phyloP scores from a whole-genome alignment of 2,329 filamentous ascomycete species.

The Alternaria gaisen region DNA sequence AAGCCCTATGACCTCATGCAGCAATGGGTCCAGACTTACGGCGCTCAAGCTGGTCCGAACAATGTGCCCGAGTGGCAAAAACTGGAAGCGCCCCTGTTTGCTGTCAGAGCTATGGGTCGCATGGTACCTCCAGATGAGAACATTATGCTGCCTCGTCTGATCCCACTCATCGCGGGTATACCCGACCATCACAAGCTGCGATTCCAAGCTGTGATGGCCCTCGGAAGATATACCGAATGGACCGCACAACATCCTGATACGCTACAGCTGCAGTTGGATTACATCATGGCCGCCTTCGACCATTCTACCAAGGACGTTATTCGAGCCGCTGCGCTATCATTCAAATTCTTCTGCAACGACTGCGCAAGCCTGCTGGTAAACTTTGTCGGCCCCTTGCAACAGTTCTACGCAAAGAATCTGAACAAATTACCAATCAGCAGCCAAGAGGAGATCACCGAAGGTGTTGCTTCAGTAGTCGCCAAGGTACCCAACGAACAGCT shows the following conservation, averaged over 20 bases:
- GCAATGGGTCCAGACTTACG: conserved; percentile 85
- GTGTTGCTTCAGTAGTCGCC: conserved; percentile 89
- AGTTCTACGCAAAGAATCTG: conserved; percentile 89
- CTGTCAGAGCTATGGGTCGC: conserved; percentile 92
- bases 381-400: conserved; percentile 85
- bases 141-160: conserved; percentile 87
- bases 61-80: conserved; percentile 95
- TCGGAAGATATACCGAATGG: conserved; percentile 98
- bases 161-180: conserved; percentile 92
- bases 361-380: conserved; percentile 86
- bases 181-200: conserved; percentile 97
- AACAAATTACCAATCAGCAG: conserved; percentile 85
- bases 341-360: conserved; percentile 97
- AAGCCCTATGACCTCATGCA: conserved; percentile 90
- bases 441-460: conserved; percentile 96
- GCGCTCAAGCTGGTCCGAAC: conserved; percentile 73
- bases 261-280: conserved; percentile 90
- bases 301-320: conserved; percentile 90
- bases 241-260: conserved; percentile 93
- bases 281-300: conserved; percentile 92
- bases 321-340: conserved; percentile 87
- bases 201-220: conserved; percentile 97
- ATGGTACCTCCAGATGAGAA: conserved; percentile 93
- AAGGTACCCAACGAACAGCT: conserved; percentile 82
- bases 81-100: conserved; percentile 92